Conservation (phyloP, 2,329 filamentous ascomycete genomes). For the Xylariaceae sp. region DNA sequence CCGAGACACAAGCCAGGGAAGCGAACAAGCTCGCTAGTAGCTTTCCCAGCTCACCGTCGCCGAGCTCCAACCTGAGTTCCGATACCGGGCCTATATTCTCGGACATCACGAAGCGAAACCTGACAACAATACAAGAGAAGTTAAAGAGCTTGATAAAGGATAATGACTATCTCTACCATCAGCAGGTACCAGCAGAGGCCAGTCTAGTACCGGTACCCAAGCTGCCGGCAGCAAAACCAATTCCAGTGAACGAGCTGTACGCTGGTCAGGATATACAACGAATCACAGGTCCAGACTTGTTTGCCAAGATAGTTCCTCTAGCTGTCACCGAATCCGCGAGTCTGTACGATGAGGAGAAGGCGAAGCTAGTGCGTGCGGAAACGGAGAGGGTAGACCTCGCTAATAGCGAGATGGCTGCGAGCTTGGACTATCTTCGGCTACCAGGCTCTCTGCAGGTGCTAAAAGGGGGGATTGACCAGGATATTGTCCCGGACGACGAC, state of each 20-base stretch:
- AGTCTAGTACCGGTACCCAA: constrained; percentile 78
- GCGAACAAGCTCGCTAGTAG: constrained; percentile 69
- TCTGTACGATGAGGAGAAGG: constrained; percentile 97
- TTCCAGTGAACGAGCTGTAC: constrained; percentile 93
- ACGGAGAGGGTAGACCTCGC: constrained; percentile 89
- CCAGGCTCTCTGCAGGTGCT: constrained; percentile 85
- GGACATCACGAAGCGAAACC: constrained; percentile 81
- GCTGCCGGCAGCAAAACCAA: constrained; percentile 90
- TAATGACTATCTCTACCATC: constrained; percentile 98
- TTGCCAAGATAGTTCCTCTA: constrained; percentile 93
- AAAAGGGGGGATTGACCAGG: constrained; percentile 88
- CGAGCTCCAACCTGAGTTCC: constrained; percentile 75
- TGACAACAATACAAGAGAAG: constrained; percentile 74
- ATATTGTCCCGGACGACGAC: constrained; percentile 81
- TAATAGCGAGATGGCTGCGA: constrained; percentile 93
- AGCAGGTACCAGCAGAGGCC: constrained; percentile 80
- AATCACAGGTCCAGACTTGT: constrained; percentile 95
- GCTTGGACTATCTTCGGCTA: constrained; percentile 85
- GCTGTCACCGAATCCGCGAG: constrained; percentile 95
- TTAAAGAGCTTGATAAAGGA: constrained; percentile 74
- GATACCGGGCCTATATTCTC: constrained; percentile 69
- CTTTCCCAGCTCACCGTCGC: constrained; percentile 74
- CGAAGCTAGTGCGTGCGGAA: constrained; percentile 88
- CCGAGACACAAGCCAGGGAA: constrained; percentile 72
- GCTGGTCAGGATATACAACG: constrained; percentile 95